A percentile compares a stretch with the other conserved stretches of the same genome.
These are phyloP conservation scores for Boletus sensibilis DNA, from an alignment of 768 basidiomycete genomes.

Conservation along the genomic window DNA sequence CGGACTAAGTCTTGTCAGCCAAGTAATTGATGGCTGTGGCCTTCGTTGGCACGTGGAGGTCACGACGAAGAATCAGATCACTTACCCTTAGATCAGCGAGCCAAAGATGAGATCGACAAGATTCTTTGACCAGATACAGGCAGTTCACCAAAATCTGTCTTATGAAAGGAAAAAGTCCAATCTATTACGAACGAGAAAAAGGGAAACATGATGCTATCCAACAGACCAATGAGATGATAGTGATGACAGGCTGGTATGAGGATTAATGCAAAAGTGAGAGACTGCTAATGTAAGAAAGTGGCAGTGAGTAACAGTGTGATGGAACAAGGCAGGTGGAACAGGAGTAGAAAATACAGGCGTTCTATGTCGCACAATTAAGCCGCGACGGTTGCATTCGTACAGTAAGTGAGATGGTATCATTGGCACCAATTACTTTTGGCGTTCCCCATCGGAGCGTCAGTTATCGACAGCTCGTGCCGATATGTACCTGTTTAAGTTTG, in stretches of 20 bases:
- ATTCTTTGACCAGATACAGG: neutral
- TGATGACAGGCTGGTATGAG: neutral
- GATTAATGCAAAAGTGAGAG: neutral
- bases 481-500: conserved; percentile 12
- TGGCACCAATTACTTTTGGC: conserved; percentile 9
- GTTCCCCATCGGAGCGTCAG: conserved; percentile 7
- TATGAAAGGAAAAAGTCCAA: neutral
- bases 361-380: conserved; percentile 19
- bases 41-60: conserved; percentile 11
- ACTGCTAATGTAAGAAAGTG: conserved; percentile 3
- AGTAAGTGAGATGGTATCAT: conserved; percentile 15
- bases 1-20: neutral
- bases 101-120: conserved; percentile 2
- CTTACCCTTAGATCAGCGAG: neutral
- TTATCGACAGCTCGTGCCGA: conserved; percentile 5
- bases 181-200: conserved; percentile 8
- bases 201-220: neutral
- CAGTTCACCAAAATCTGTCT: neutral
- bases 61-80: neutral
- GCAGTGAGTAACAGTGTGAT: conserved; percentile 3
- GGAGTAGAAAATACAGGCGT: conserved; percentile 15
- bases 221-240: conserved; percentile 4
- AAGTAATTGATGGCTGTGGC: neutral
- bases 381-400: conserved; percentile 14
- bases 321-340: conserved; percentile 5